Evolutionary conservation across 108 stramenopile species (phyloP).

Genomic region (Fragilariopsis cylindrus): DNA sequence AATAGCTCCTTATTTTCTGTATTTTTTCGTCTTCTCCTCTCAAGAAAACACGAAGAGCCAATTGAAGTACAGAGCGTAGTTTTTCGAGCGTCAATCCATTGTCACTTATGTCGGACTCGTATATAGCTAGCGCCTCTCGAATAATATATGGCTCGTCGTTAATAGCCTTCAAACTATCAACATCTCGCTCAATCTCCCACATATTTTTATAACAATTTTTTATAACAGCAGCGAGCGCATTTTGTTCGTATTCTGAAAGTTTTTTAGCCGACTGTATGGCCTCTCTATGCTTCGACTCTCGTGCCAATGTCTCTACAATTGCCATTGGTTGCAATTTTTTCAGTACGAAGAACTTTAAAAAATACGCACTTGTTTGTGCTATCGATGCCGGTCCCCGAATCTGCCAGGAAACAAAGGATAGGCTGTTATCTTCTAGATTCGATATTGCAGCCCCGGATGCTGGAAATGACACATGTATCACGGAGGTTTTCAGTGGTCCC

Average conservation of each 20-base stretch:
- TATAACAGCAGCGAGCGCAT: constrained; percentile 46
- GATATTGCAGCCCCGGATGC: constrained; percentile 21
- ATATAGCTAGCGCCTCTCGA: constrained; percentile 17
- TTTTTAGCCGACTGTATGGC: constrained; percentile 27
- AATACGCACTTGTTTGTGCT: neutral
- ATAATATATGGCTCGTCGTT: constrained; percentile 86
- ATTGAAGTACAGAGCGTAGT: constrained; percentile 29
- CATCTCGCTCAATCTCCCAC: constrained; percentile 57
- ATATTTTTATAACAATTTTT: constrained; percentile 86
- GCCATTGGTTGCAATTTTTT: constrained; percentile 29
- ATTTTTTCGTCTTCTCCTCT: constrained; percentile 6
- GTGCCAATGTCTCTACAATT: constrained; percentile 31
- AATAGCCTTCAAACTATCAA: constrained; percentile 74
- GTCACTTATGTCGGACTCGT: neutral
- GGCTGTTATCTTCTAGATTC: constrained; percentile 14
- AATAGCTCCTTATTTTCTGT: constrained; percentile 26
- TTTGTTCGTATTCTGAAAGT: constrained; percentile 30
- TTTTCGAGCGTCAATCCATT: constrained; percentile 16
- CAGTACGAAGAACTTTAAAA: constrained; percentile 24
- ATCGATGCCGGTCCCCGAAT: neutral
- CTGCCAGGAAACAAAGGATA: constrained; percentile 19
- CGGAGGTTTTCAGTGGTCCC: constrained; percentile 4
- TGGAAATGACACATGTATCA: constrained; percentile 28
- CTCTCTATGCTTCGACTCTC: constrained; percentile 17
- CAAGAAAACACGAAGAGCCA: constrained; percentile 17